Evolutionary conservation across 805 yeast species (phyloP), one percentile per base, ranked within the genome.

Genomic region (Kuraishia molischiana): DNA sequence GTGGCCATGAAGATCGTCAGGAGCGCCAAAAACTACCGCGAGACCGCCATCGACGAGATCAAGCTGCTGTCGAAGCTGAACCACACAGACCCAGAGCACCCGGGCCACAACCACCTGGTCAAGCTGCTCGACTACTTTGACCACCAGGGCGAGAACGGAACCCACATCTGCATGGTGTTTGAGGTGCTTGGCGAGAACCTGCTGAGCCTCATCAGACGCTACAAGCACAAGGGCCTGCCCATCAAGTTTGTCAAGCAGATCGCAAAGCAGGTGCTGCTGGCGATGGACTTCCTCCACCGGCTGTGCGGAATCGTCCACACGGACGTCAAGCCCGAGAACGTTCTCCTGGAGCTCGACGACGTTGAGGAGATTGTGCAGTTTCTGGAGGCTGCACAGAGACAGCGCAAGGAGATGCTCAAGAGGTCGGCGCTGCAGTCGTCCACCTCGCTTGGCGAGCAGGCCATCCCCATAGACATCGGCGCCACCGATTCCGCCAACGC

Each of bases 1-100:
- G 97, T 92, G 18, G 98, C 98, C 2, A 72, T 92, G 71, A 92
- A 92, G 57, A 81, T 92, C 48, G 97, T 92, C 19, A 72, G 96
- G 44, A 80, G 94, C 49, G 95, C 96, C 13, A 74, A 75, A 38
- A 89, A 85, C 46, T 92, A 90, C 55, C 77, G 95, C 2, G 96
- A 85, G 51, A 89, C 97, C 1, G 97, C 98, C 0, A 61, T 83
- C 11, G 99, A 92, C 59, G 99, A 92, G 55, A 85, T 90, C 44
- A 79, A 85, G 52, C 61, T 92, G 32, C 66, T 92, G 39, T 73
- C 79, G 43, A 75, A 74, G 44, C 77, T 79, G 29, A 69, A 75
- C 18, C 78, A 78, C 9, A 67, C 77, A 3, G 81, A 76, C 54
- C 64, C 72, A 1, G 67, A 66, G 30, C 94, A 85, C 50, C 83